phyloP scores from a whole-genome alignment of 208 protist genomes.

The Wallacemonas rigidus region DNA sequence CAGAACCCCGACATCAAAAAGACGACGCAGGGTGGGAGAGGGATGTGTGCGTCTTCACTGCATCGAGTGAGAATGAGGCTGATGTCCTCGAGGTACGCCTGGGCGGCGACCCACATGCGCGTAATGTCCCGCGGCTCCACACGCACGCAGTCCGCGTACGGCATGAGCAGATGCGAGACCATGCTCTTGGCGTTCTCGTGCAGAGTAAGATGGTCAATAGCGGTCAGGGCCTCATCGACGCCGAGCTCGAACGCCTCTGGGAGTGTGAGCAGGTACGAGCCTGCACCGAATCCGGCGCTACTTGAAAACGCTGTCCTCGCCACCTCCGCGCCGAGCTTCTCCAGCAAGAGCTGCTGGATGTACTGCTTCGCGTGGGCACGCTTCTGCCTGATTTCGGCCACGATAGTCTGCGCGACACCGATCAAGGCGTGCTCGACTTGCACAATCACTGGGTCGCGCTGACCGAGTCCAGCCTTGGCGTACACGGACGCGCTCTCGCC shows the following conservation, averaged over 20 bases:
- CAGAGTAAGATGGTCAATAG: slow-evolving; percentile 24
- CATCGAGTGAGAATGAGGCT: slow-evolving; percentile 55
- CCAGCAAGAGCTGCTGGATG: slow-evolving; percentile 3
- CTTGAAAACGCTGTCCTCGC: background rate
- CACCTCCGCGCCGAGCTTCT: slow-evolving; percentile 12
- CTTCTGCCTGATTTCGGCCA: slow-evolving; percentile 24
- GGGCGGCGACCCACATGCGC: slow-evolving; percentile 76
- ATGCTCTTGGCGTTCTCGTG: slow-evolving; percentile 22
- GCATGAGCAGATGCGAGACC: slow-evolving; percentile 50
- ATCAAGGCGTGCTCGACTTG: slow-evolving; percentile 45
- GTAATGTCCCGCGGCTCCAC: slow-evolving; percentile 66
- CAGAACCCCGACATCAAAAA: slow-evolving; percentile 61
- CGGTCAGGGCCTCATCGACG: slow-evolving; percentile 19
- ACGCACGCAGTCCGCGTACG: slow-evolving; percentile 52
- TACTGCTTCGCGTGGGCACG: slow-evolving; percentile 8
- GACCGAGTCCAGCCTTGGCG: background rate
- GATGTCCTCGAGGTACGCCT: slow-evolving; percentile 73
- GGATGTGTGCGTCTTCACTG: slow-evolving; percentile 37
- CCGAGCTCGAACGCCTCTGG: slow-evolving; percentile 21
- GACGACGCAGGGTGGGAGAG: slow-evolving; percentile 59
- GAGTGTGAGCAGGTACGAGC: slow-evolving; percentile 14
- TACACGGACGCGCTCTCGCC: slow-evolving; percentile 49
- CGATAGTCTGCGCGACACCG: slow-evolving; percentile 22
- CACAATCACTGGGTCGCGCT: slow-evolving; percentile 18
- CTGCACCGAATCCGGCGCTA: slow-evolving; percentile 12